Percentiles rank a stretch among this genome's conserved stretches.
Conservation (phyloP, 208 protist genomes). For the Crithidia brevicula region DNA sequence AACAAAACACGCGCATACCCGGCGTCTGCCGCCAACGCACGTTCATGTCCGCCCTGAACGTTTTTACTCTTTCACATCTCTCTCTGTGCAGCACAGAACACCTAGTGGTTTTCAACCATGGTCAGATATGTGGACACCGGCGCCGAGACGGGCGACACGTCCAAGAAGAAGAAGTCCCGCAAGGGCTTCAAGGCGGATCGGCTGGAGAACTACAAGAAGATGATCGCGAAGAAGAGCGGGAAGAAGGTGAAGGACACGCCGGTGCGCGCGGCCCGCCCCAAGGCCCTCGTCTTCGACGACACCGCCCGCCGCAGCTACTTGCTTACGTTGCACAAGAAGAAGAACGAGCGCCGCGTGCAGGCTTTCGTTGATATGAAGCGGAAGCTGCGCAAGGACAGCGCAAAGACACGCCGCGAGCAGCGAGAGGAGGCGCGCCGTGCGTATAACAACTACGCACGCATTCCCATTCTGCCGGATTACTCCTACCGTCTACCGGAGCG, state of each 20-base stretch:
- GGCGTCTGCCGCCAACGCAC: no score
- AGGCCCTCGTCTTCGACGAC: slow-evolving; percentile 70
- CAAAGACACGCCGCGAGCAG: slow-evolving; percentile 73
- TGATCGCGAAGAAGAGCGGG: slow-evolving; percentile 53
- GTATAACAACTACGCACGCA: slow-evolving; percentile 86
- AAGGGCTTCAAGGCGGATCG: slow-evolving; percentile 90
- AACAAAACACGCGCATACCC: no score
- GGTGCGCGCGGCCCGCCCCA: slow-evolving; percentile 15
- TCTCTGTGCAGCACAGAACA: slow-evolving; percentile 6
- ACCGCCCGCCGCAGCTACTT: slow-evolving; percentile 66
- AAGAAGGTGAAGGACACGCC: slow-evolving; percentile 38
- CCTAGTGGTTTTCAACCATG: slow-evolving; percentile 18
- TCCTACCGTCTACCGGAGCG: slow-evolving; percentile 67
- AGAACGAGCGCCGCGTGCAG: slow-evolving; percentile 87
- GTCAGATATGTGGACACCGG: slow-evolving; percentile 55
- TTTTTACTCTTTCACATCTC: background rate
- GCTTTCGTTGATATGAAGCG: slow-evolving; percentile 84
- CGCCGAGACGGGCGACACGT: slow-evolving; percentile 23
- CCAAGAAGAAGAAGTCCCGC: slow-evolving; percentile 75
- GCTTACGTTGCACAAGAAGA: slow-evolving; percentile 82
- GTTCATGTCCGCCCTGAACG: no score
- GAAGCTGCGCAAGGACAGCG: slow-evolving; percentile 67
- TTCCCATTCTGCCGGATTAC: slow-evolving; percentile 90
- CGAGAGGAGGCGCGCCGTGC: slow-evolving; percentile 83
- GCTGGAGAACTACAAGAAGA: slow-evolving; percentile 73